Evolutionary conservation across 108 stramenopile genomes (phyloP), one percentile per base, ranked within the genome.

Genomic region (Thalassiosira profunda): DNA sequence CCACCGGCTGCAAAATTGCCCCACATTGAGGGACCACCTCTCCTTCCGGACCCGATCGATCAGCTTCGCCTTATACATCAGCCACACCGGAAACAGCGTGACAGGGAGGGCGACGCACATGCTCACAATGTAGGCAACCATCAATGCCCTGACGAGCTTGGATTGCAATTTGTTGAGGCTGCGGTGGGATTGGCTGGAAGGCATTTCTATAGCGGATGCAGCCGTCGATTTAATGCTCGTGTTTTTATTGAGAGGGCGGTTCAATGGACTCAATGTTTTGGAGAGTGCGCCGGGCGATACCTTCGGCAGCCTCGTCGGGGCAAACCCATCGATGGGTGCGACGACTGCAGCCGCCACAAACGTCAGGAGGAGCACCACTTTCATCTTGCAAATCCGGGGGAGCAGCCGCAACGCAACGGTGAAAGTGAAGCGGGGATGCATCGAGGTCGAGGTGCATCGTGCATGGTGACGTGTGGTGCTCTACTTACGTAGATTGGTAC

Each of bases 71-170:
- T 70, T 70, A 53, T 81, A 57, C 21, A 92, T 55, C 14, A 88
- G n/a, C 28, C 71, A 59, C 0, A 71, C 78, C 38, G 91, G 90
- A 47, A 91, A 64, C 23, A 95, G 54, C 0, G 90, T 82, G 25
- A 87, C 41, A n/a, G 94, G 94, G 21, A 95, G 68, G 15, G 91
- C 82, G 43, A 91, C 33, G 40, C 91, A 91, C 91, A 95, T 92
- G 45, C 73, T 60, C 17, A 51, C 63, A 58, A 95, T 89, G 64
- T 72, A 95, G 9, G 80, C 33, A 24, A 90, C 47, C 93, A 94
- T 87, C 38, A 84, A 76, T 2, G 73, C 34, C 35, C 67, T 74
- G 5, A 52, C 63, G 31, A 66, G 8, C 25, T 1, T 66, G 37
- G 62, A 64, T 36, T 64, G 69, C 11, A 70, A 25, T 33, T 28